phyloP scores from a whole-genome alignment of 345 rosid genomes.

The Lenwebbia sp. region DNA sequence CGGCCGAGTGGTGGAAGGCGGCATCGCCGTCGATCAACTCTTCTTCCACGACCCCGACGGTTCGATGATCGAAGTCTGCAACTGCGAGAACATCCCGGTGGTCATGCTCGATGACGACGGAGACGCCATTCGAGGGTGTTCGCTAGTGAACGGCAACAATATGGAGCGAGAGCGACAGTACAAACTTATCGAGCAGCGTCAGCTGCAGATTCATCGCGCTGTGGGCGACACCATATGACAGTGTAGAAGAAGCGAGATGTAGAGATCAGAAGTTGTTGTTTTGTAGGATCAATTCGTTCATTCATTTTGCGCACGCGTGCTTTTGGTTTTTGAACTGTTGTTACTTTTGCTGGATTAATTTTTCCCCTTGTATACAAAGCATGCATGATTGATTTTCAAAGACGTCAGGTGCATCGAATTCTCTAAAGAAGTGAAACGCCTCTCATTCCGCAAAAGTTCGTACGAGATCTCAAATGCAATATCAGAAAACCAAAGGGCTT shows the following conservation, averaged over 20 bases:
- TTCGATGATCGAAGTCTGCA: constrained; percentile 51
- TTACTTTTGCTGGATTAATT: neutral
- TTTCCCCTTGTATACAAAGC: neutral
- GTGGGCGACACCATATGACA: neutral
- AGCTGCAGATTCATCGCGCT: neutral
- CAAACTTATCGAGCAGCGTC: neutral
- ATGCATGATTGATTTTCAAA: neutral
- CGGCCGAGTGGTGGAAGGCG: constrained; percentile 29
- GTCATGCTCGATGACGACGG: constrained; percentile 14
- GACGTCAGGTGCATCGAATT: neutral
- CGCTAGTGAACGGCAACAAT: constrained; percentile 7
- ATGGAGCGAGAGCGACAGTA: neutral
- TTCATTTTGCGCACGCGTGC: neutral
- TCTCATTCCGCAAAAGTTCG: neutral
- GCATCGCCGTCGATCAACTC: constrained; percentile 38
- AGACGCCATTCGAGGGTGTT: constrained; percentile 6
- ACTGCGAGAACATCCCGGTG: constrained; percentile 44
- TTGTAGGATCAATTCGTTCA: neutral
- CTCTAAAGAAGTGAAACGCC: neutral
- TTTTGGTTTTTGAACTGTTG: neutral
- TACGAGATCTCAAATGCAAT: neutral
- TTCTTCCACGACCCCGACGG: constrained; percentile 64
- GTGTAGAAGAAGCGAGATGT: neutral
- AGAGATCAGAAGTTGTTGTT: neutral
- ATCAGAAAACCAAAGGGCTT: no score